Evolutionary conservation across 176 grass and related monocot species (phyloP), one percentile per base, ranked within the genome.

Genomic region (Zoysia japonica): DNA sequence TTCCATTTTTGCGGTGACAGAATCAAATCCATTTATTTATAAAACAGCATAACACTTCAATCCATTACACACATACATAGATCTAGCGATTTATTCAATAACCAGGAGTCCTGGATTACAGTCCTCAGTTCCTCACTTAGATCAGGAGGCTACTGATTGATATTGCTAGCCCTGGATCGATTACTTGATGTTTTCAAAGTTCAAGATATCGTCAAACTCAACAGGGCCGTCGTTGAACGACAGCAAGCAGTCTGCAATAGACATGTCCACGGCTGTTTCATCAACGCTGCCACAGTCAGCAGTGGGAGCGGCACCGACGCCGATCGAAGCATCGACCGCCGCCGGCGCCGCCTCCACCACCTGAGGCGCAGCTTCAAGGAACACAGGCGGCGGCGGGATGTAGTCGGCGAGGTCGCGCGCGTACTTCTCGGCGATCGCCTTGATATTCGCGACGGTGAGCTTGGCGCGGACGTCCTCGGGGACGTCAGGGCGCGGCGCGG

Each of bases 351-450:
- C 28, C 28, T 28, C 28, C 28, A 28, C 28, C 28, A 28, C 28
- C 28, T 28, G 28, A 7, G 55, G 6, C 2, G 17, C 54, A 7
- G 54, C 53, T 17, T 35, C 47, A 19, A 2, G 12, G 11, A 38
- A 15, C 63, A 49, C 65, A 9, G 67, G 75, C 65, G 47, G 15
- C n/a, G 17, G 57, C 3, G 4, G 46, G 1, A 60, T 9, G 66
- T 39, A 17, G 78, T 0, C 9, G 14, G 19, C 53, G 43, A 47
- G 6, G 20, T 12, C 37, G 11, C 5, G 56, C 2, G 47, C 82
- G 49, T 85, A 47, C 48, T 17, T 54, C 6, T 70, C 65, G 4
- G 87, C 49, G 71, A 88, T 76, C 16, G 12, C 71, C 82, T 70
- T 88, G 47, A 88, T 47, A 42, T 65, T 59, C 17, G 2, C 28